Percentiles rank a stretch among this genome's conserved stretches.
Evolutionary conservation across 208 protist species (phyloP).

Genomic region (Leishmania tarentolae): DNA sequence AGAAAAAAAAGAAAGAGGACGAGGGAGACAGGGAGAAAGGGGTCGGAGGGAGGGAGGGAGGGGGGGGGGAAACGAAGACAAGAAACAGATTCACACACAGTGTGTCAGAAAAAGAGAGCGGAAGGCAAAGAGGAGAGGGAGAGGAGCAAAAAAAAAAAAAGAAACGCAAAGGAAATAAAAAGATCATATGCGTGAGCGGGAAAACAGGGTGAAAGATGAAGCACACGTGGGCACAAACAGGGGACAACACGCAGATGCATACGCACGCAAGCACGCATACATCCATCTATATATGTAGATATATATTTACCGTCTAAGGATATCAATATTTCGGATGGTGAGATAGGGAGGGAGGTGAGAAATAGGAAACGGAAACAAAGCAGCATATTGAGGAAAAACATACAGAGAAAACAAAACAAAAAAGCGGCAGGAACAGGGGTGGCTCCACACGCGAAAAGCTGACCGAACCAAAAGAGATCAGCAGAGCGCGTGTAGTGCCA

Average conservation of each 20-base stretch:
- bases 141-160: neutral
- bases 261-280: neutral
- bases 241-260: neutral
- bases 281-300: neutral
- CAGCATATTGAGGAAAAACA: neutral
- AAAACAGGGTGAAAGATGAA: slow-evolving; percentile 9
- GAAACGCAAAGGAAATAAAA: slow-evolving; percentile 2
- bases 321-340: neutral
- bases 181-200: slow-evolving; percentile 3
- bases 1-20: neutral
- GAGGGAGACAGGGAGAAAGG: too few relatives aligned
- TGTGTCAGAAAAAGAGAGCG: neutral
- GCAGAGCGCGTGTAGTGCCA: neutral
- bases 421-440: neutral
- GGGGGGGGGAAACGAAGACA: neutral
- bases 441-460: neutral
- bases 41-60: neutral
- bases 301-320: neutral
- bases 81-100: neutral
- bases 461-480: neutral
- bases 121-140: neutral
- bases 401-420: neutral
- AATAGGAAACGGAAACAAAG: neutral
- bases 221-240: neutral
- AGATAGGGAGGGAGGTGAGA: neutral